phyloP scores from a whole-genome alignment of 2,329 filamentous ascomycete species.

The Davidsoniella australis region DNA sequence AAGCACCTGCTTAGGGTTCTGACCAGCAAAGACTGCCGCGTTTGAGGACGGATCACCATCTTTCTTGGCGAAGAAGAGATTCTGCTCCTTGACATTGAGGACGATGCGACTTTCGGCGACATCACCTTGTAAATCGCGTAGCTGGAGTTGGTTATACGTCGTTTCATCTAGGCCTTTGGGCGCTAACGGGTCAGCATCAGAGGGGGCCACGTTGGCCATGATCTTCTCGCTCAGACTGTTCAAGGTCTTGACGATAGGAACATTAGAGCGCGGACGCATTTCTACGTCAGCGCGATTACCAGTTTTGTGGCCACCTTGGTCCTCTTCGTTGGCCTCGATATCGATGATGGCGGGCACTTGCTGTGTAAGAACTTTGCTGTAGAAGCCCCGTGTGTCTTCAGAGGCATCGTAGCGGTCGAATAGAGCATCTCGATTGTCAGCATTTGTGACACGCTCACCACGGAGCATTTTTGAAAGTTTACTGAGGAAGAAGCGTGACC shows the following conservation, averaged over 20 bases:
- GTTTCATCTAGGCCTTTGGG: constrained; percentile 46
- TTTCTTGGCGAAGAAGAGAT: constrained; percentile 56
- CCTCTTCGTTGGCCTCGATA: constrained; percentile 84
- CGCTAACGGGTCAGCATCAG: constrained; percentile 50
- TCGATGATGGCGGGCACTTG: constrained; percentile 81
- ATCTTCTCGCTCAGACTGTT: constrained; percentile 90
- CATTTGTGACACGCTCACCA: constrained; percentile 69
- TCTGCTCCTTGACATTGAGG: constrained; percentile 78
- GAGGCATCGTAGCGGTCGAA: constrained; percentile 74
- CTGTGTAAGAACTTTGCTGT: constrained; percentile 38
- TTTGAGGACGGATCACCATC: constrained; percentile 30
- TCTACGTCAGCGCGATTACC: constrained; percentile 82
- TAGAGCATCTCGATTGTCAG: constrained; percentile 57
- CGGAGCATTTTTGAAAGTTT: constrained; percentile 79
- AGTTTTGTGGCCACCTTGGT: constrained; percentile 63
- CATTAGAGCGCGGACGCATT: constrained; percentile 68
- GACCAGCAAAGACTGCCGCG: constrained; percentile 42
- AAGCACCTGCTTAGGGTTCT: constrained; percentile 53
- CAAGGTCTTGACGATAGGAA: constrained; percentile 74
- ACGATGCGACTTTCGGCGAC: constrained; percentile 60
- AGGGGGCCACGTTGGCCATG: constrained; percentile 69
- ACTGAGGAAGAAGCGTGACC: constrained; percentile 87
- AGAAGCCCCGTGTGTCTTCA: constrained; percentile 41
- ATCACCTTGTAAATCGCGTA: constrained; percentile 66
- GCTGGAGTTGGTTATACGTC: constrained; percentile 54